These are phyloP conservation scores for Trichoderma koningii DNA, from an alignment of 2,329 filamentous ascomycete species.

Conservation along the genomic window DNA sequence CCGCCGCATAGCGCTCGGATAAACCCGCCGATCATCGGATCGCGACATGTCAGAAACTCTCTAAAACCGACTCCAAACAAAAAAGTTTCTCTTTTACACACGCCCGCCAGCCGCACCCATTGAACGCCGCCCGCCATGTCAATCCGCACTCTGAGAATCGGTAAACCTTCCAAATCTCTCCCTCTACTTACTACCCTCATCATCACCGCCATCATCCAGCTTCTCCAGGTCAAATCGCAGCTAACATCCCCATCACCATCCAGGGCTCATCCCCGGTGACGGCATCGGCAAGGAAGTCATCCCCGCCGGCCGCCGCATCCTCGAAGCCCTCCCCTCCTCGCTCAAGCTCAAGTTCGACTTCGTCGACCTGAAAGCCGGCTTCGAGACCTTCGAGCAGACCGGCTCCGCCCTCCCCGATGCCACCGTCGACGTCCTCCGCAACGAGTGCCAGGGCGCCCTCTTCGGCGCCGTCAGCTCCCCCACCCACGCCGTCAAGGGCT, in stretches of 20 bases:
- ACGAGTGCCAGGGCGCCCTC: conserved; percentile 91
- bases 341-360: conserved; percentile 92
- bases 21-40: conserved; percentile 26
- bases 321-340: conserved; percentile 91
- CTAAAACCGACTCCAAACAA: conserved; percentile 2
- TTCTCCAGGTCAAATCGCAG: not conserved
- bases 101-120: not conserved
- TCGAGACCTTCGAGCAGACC: conserved; percentile 87
- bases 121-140: conserved; percentile 40
- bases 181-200: not conserved
- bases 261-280: conserved; percentile 97
- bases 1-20: conserved; percentile 2
- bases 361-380: conserved; percentile 88
- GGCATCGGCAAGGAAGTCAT: conserved; percentile 99
- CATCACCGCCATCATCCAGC: too few species aligned
- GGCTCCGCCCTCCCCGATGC: conserved; percentile 85
- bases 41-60: not conserved
- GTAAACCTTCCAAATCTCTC: conserved; percentile 32
- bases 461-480: conserved; percentile 97
- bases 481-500: conserved; percentile 85
- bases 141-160: conserved; percentile 47
- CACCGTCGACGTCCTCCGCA: conserved; percentile 85
- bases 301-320: conserved; percentile 84
- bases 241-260: not conserved
- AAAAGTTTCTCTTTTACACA: conserved; percentile 12